A percentile compares a stretch with the other conserved stretches of the same genome.
Conservation (phyloP, 306 rosid genomes). For the Vicia sativa region DNA sequence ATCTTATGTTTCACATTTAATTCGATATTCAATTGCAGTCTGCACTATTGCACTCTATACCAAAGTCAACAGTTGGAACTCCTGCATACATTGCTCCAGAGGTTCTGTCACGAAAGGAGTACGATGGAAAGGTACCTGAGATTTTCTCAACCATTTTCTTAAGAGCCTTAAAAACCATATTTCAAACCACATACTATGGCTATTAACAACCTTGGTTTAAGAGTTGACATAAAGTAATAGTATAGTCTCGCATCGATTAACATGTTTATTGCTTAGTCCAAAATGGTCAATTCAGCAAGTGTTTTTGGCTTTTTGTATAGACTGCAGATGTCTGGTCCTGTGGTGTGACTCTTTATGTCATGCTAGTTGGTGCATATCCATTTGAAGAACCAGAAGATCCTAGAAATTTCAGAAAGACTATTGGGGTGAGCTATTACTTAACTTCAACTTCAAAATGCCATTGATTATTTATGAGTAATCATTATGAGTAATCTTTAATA, state of each 20-base stretch:
- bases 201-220: conserved; percentile 24
- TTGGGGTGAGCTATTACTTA: conserved; percentile 62
- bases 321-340: conserved; percentile 99
- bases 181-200: conserved; percentile 11
- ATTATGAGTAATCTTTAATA: not conserved
- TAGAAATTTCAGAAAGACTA: conserved; percentile 89
- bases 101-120: conserved; percentile 87
- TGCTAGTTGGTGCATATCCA: conserved; percentile 97
- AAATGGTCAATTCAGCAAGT: conserved; percentile 25
- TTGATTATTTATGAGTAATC: not conserved
- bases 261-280: not conserved
- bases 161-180: conserved; percentile 6
- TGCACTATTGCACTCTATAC: conserved; percentile 87
- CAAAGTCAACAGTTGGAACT: conserved; percentile 97
- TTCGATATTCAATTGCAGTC: conserved; percentile 59
- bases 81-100: conserved; percentile 99
- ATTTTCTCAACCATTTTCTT: conserved; percentile 10
- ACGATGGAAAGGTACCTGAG: conserved; percentile 85
- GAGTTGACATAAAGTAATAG: conserved; percentile 3
- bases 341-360: conserved; percentile 95
- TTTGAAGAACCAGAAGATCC: conserved; percentile 99
- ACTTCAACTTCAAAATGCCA: not conserved
- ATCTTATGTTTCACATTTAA: not conserved
- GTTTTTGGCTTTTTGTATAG: conserved; percentile 49
- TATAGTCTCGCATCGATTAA: conserved; percentile 1